A percentile compares a stretch with the other conserved stretches of the same genome.
Evolutionary conservation across 192 early-diverging fungal genomes (phyloP).

Genomic region (Gaertneriomyces sp.): DNA sequence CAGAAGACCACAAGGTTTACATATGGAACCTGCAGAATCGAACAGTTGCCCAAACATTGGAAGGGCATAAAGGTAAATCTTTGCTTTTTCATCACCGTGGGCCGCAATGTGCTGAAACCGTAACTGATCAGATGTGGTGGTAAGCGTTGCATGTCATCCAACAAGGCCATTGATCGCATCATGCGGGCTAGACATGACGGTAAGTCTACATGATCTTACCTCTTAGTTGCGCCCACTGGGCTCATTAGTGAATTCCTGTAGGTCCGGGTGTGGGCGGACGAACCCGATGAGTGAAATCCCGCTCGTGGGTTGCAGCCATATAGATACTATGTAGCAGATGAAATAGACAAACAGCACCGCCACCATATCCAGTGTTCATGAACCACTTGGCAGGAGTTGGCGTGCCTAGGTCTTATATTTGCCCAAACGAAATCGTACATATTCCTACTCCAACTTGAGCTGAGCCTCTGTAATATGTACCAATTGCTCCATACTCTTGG

Average conservation of each 20-base stretch:
- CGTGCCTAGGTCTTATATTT: neutral
- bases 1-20: slow-evolving; percentile 91
- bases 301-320: neutral
- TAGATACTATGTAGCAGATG: neutral
- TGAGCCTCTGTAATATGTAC: slow-evolving; percentile 1
- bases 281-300: neutral
- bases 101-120: neutral
- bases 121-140: slow-evolving; percentile 68
- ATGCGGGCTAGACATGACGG: slow-evolving; percentile 79
- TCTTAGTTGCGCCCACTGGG: neutral
- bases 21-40: slow-evolving; percentile 97
- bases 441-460: slow-evolving; percentile 1
- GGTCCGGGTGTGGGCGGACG: slow-evolving; percentile 21
- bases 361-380: neutral
- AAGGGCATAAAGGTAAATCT: slow-evolving; percentile 80
- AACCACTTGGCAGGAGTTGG: slow-evolving; percentile 1
- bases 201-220: slow-evolving; percentile 6
- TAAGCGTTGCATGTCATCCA: slow-evolving; percentile 92
- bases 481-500: slow-evolving; percentile 1
- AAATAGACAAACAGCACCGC: neutral
- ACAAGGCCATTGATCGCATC: slow-evolving; percentile 93
- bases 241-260: neutral
- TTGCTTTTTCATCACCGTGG: neutral
- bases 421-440: neutral
- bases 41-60: slow-evolving; percentile 89